Base-by-base conservation (phyloP, 192 early-diverging fungal species). In the Gamsiella multidivaricata region DNA sequence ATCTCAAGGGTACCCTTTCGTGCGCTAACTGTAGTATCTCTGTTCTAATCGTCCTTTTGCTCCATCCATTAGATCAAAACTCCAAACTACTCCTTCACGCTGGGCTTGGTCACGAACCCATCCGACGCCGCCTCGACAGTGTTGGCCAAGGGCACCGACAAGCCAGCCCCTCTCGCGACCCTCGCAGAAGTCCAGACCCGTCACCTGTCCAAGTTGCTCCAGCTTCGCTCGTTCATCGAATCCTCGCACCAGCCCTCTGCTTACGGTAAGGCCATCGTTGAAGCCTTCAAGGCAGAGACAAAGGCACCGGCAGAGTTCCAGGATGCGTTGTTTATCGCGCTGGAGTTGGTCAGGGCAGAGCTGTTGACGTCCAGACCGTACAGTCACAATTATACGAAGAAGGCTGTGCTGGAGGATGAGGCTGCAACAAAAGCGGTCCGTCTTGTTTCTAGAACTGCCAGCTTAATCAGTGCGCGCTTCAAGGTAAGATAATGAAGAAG, bases 391-490 rank as follows among this genome's bases (percentile, higher is more conserved):
- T 88, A 87, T 59, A 66, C 50, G 45, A 70, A 75, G 61, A 65
- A 63, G n/a, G 23, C 46, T 28, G 81, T 39, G 20, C 75, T 82
- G 4, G 82, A 84, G 9, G 70, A 81, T 45, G 85, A 83, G 26
- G 41, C 72, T 29, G 70, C 81, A 10, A 61, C 50, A 36, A 69
- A 66, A 39, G 56, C 67, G 17, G 64, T 86, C 11, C 75, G 81
- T 11, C 71, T 90, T 12, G 72, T 90, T 36, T 78, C 90, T 18
- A 80, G 88, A 43, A 73, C 84, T 1, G 28, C 87, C 2, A 83
- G 85, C 50, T 67, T 91, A 45, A 39, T 91, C 34, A 76, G 87
- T 14, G 81, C 82, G 46, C 73, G 80, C 18, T 87, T 88, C 49
- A 89, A 89, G 84, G 87, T 82, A 74, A 18, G 45, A n/a, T 41